Evolutionary conservation across 495 filamentous ascomycete species (phyloP).

Genomic region (Hypoxylon fragiforme): DNA sequence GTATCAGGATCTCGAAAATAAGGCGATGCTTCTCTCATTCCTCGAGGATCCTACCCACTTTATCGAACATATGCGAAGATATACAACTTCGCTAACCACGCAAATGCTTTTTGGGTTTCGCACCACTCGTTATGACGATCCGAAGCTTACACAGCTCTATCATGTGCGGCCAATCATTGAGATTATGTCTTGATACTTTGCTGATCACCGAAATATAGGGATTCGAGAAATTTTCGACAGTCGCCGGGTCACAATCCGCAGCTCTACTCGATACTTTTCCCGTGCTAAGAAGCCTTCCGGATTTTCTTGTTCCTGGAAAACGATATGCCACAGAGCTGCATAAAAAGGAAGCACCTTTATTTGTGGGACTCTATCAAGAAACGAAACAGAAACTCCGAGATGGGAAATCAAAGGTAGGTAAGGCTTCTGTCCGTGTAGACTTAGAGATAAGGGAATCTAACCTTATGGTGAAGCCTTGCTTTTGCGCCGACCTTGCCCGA

Average conservation of each 20-base stretch:
- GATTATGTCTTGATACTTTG: neutral
- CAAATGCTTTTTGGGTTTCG: conserved; percentile 61
- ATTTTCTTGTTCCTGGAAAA: conserved; percentile 43
- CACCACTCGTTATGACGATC: conserved; percentile 51
- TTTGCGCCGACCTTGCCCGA: conserved; percentile 44
- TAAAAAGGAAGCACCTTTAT: conserved; percentile 39
- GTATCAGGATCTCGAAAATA: conserved; percentile 36
- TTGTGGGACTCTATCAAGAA: conserved; percentile 44
- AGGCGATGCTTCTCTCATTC: conserved; percentile 33
- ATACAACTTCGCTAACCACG: conserved; percentile 58
- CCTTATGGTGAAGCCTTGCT: conserved; percentile 35
- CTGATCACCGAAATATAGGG: conserved; percentile 26
- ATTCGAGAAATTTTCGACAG: conserved; percentile 53
- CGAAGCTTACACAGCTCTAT: conserved; percentile 56
- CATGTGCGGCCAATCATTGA: conserved; percentile 26
- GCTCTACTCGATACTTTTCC: conserved; percentile 50
- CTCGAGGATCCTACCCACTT: conserved; percentile 26
- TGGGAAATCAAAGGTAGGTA: conserved; percentile 35
- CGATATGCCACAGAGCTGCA: conserved; percentile 34
- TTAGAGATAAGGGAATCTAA: neutral
- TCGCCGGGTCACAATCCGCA: conserved; percentile 47
- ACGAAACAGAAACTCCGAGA: conserved; percentile 40
- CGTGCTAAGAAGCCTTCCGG: conserved; percentile 45
- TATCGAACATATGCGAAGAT: conserved; percentile 45
- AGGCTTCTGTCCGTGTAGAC: no score